Evolutionary conservation across 148 eudicot genomes (phyloP).

Genomic region (Chenopodium album): DNA sequence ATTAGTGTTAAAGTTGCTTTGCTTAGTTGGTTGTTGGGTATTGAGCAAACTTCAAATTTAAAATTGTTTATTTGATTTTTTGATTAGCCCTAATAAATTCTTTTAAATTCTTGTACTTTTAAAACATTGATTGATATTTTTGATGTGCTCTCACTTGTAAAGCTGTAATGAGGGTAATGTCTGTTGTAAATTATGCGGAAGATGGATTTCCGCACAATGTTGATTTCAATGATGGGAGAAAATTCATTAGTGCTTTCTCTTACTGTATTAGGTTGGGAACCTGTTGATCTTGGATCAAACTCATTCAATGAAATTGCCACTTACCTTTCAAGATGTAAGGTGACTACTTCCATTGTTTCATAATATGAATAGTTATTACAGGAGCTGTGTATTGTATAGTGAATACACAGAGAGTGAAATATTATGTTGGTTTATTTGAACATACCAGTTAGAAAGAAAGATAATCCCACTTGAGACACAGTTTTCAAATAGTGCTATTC

Average conservation of each 20-base stretch:
- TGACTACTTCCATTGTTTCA: slow-evolving; percentile 16
- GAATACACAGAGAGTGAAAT: background rate
- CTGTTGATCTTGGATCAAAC: slow-evolving; percentile 81
- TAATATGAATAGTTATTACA: background rate
- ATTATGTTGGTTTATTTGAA: background rate
- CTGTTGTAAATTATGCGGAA: background rate
- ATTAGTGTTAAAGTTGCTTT: too few species aligned
- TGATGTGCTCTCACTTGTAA: background rate
- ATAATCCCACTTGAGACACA: background rate
- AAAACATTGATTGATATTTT: too few species aligned
- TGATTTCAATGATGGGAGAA: background rate
- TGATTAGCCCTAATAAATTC: too few species aligned
- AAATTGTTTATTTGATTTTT: too few species aligned
- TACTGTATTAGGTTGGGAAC: slow-evolving; percentile 62
- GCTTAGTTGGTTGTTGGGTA: background rate
- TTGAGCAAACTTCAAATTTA: background rate
- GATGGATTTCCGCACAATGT: background rate
- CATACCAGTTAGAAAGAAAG: background rate
- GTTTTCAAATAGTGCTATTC: background rate
- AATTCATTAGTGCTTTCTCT: background rate
- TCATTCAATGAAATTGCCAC: slow-evolving; percentile 54
- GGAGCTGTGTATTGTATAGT: background rate
- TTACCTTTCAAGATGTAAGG: slow-evolving; percentile 68
- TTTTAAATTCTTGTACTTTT: background rate
- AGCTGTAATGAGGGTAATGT: background rate